Conservation (phyloP, 2,329 filamentous ascomycete species). For the Stagonosporopsis vannaccii region DNA sequence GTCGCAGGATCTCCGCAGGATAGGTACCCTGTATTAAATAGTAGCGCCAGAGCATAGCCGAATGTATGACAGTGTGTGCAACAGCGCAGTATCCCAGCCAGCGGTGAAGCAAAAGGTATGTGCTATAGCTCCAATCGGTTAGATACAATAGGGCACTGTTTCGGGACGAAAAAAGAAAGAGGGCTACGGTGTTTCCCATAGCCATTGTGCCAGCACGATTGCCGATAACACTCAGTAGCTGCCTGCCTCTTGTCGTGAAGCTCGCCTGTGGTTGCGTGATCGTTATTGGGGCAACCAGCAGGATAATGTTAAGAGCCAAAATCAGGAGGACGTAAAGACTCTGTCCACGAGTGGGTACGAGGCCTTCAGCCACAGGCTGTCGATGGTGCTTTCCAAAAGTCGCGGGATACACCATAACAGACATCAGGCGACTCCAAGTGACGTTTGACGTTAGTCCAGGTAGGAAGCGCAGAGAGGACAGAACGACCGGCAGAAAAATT, state of each 20-base stretch:
- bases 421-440: not conserved
- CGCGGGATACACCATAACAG: not conserved
- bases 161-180: constrained; percentile 21
- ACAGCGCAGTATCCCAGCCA: constrained; percentile 29
- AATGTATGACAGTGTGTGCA: constrained; percentile 25
- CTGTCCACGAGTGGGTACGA: not conserved
- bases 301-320: not conserved
- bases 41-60: not conserved
- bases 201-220: constrained; percentile 1
- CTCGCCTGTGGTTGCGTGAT: not conserved
- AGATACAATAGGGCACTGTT: constrained; percentile 48
- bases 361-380: not conserved
- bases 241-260: not conserved
- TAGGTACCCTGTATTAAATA: constrained; percentile 11
- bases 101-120: constrained; percentile 47
- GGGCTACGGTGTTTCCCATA: not conserved
- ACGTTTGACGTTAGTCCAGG: not conserved
- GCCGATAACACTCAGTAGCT: not conserved
- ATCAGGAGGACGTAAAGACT: not conserved
- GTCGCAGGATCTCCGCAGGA: constrained; percentile 19
- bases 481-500: not conserved
- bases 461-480: not conserved
- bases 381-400: not conserved
- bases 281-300: not conserved
- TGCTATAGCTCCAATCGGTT: constrained; percentile 48